Conservation (phyloP, 768 basidiomycete species). For the Lanmaoa rubissima region DNA sequence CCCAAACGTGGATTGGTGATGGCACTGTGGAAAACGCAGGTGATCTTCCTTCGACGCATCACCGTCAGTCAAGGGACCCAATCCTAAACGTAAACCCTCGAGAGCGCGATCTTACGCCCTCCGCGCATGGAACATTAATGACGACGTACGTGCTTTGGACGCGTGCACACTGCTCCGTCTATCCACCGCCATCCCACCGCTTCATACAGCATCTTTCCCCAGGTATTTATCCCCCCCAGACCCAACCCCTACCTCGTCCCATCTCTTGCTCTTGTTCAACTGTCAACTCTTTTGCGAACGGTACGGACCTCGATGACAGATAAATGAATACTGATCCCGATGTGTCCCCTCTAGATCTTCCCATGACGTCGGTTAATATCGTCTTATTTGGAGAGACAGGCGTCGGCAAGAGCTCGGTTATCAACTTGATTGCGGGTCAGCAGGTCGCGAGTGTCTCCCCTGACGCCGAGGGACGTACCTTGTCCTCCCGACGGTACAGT, state of each 20-base stretch:
- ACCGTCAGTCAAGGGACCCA: not conserved
- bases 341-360: not conserved
- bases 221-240: not conserved
- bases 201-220: not conserved
- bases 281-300: not conserved
- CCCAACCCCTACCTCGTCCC: not conserved
- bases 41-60: not conserved
- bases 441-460: slow-evolving; percentile 10
- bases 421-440: slow-evolving; percentile 29
- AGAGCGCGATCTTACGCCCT: no score
- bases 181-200: not conserved
- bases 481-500: slow-evolving; percentile 27
- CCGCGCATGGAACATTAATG: not conserved
- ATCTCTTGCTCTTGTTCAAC: not conserved
- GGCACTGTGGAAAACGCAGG: not conserved
- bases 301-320: slow-evolving; percentile 9
- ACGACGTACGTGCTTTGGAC: not conserved
- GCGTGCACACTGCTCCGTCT: not conserved
- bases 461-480: slow-evolving; percentile 34
- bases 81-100: not conserved
- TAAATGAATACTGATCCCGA: not conserved
- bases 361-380: slow-evolving; percentile 32
- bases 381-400: slow-evolving; percentile 46
- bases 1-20: not conserved
- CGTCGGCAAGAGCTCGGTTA: slow-evolving; percentile 30